Base-by-base conservation (phyloP, 2,329 filamentous ascomycete species). In the Fusarium musae region DNA sequence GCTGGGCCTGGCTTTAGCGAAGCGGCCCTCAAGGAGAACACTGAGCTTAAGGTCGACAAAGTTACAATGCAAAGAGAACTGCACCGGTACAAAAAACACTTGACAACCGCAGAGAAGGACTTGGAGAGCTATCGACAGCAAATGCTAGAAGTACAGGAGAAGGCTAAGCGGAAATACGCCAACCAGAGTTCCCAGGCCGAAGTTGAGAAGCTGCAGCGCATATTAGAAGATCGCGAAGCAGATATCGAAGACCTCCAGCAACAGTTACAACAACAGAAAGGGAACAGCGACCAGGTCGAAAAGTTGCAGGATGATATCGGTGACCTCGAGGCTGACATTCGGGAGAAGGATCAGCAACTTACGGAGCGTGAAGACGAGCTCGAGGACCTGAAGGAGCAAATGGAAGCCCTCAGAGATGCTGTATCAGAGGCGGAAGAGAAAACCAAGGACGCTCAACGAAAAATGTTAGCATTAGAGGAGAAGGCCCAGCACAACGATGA, bases 21-120 rank as follows among this genome's bases (percentile, higher is more conserved):
- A 81, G 91, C 91, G 36, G 94, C 96, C 7, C 85, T 99, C 34
- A 94, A 93, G 80, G 96, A 99, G 83, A 99, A 99, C 80, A 97
- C 96, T 8, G 95, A 97, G 74, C 90, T 99, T 61, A 98, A 98
- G 82, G 95, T 97, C 66, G 93, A 96, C 83, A 94, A 94, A 79
- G 90, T 97, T 68, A 96, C 94, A 0, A 93, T 98, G 90, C 92
- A 96, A 80, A 90, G 92, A 68, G 96, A 99, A 77, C 87, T 99
- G 23, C 90, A 93, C 75, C 91, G 91, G 73, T 96, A 96, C 84
- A 93, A 93, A 80, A 98, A 97, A 81, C 92, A 92, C 44, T 86
- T 99, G 16, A 90, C 89, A 26, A 89, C 91, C 28, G 95, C 96
- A 7, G 95, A 98, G 84, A 92, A 91, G 73, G 94, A 98, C 69